These are phyloP conservation scores for Oidiodendron maius DNA, from an alignment of 495 filamentous ascomycete genomes.

Conservation along the genomic window DNA sequence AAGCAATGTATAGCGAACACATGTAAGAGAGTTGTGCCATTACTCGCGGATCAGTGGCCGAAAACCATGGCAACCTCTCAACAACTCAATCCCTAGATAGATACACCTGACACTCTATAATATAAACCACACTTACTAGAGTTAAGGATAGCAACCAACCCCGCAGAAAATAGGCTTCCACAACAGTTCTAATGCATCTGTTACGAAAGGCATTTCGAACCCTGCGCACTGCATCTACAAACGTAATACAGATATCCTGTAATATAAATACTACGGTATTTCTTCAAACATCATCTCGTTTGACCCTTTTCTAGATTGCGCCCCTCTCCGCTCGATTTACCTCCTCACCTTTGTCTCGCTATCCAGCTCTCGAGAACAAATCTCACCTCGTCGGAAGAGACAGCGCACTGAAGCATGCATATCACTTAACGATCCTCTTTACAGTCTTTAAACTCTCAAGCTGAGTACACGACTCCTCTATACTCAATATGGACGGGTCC, in stretches of 20 bases:
- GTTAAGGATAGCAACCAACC: constrained; percentile 4
- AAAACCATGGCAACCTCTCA: too few relatives aligned
- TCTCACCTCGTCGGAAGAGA: too few relatives aligned
- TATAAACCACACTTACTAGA: constrained; percentile 1
- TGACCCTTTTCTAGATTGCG: constrained; percentile 4
- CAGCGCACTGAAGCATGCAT: too few relatives aligned
- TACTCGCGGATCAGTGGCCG: too few relatives aligned
- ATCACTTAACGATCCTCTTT: too few relatives aligned
- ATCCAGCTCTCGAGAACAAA: too few relatives aligned
- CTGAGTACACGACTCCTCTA: constrained; percentile 4
- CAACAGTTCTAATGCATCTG: neutral
- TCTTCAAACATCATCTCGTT: constrained; percentile 3
- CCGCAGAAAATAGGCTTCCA: constrained; percentile 3
- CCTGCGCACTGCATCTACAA: constrained; percentile 6
- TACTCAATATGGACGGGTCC: constrained; percentile 7
- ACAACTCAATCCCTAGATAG: too few relatives aligned
- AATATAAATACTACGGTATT: constrained; percentile 2
- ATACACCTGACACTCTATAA: too few relatives aligned
- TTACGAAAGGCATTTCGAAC: constrained; percentile 4
- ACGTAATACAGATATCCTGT: constrained; percentile 6
- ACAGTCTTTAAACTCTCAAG: constrained; percentile 7
- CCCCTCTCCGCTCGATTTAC: too few relatives aligned
- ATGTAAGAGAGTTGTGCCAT: too few relatives aligned
- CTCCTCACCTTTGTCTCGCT: too few relatives aligned
- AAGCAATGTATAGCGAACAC: too few relatives aligned